Evolutionary conservation across 352 stramenopile species (phyloP).

Genomic region (Phytophthora vignae): DNA sequence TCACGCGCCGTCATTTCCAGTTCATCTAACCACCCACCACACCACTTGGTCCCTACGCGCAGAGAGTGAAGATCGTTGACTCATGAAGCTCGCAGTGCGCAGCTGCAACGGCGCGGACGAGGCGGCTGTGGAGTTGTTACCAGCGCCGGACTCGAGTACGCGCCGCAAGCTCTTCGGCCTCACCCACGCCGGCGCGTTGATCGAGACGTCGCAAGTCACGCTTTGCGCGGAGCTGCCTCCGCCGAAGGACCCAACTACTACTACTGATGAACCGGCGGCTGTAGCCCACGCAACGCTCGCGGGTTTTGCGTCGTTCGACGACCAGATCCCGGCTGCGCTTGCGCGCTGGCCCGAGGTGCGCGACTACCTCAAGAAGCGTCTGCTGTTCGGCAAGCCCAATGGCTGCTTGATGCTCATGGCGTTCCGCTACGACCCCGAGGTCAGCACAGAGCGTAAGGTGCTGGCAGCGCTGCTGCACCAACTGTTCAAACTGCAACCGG

Average conservation of each 20-base stretch:
- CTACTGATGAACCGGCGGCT: not conserved
- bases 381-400: constrained; percentile 55
- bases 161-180: constrained; percentile 69
- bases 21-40: not conserved
- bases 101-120: constrained; percentile 52
- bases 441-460: constrained; percentile 38
- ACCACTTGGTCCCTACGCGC: too few relatives aligned
- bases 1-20: not conserved
- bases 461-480: constrained; percentile 42
- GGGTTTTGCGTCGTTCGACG: constrained; percentile 73
- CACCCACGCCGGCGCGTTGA: constrained; percentile 61
- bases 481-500: constrained; percentile 46
- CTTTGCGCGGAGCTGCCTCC: constrained; percentile 43
- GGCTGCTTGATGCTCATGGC: constrained; percentile 62
- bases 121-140: constrained; percentile 49
- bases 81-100: constrained; percentile 53
- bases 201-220: constrained; percentile 67
- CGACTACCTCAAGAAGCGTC: constrained; percentile 71
- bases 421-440: constrained; percentile 48
- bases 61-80: not conserved
- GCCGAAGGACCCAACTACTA: not conserved
- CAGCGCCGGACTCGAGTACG: constrained; percentile 46
- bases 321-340: constrained; percentile 55
- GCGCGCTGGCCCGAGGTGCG: constrained; percentile 63
- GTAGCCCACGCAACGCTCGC: constrained; percentile 27